These are phyloP conservation scores for Trichaptum fuscoviolaceum DNA, from an alignment of 768 basidiomycete genomes.

Conservation along the genomic window DNA sequence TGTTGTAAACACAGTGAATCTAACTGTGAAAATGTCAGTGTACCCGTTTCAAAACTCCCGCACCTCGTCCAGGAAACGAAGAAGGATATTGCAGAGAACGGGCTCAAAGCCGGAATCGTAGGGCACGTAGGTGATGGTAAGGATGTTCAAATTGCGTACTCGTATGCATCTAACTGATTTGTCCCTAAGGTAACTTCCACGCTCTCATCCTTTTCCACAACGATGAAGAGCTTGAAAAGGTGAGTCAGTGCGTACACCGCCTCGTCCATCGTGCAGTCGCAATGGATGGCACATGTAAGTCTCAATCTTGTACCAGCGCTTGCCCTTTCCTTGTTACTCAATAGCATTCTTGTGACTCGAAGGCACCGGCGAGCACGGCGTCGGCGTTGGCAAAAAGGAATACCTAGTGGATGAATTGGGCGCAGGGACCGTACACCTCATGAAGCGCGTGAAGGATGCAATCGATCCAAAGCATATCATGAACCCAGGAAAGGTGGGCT, in stretches of 20 bases:
- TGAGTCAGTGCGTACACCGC: slow-evolving; percentile 59
- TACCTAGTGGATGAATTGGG: slow-evolving; percentile 85
- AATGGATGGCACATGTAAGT: slow-evolving; percentile 72
- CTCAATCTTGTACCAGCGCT: neutral
- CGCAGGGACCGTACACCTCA: slow-evolving; percentile 70
- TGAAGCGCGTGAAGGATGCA: slow-evolving; percentile 78
- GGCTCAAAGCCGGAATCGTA: slow-evolving; percentile 63
- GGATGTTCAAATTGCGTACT: slow-evolving; percentile 19
- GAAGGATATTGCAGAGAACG: slow-evolving; percentile 58
- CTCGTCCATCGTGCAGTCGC: slow-evolving; percentile 66
- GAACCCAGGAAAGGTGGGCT: slow-evolving; percentile 73
- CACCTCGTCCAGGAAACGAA: slow-evolving; percentile 74
- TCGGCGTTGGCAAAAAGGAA: slow-evolving; percentile 81
- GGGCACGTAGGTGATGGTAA: slow-evolving; percentile 79
- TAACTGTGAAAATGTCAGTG: slow-evolving; percentile 30
- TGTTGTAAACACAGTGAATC: neutral
- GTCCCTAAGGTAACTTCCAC: slow-evolving; percentile 37
- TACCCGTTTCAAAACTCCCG: slow-evolving; percentile 65
- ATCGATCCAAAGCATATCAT: slow-evolving; percentile 78
- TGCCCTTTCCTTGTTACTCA: slow-evolving; percentile 6
- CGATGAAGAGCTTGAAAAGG: slow-evolving; percentile 51
- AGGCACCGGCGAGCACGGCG: slow-evolving; percentile 87
- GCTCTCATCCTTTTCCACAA: slow-evolving; percentile 52
- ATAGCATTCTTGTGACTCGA: neutral
- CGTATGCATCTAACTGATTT: neutral